Percentiles rank a stretch among this genome's conserved stretches.
Conservation (phyloP, 2,329 filamentous ascomycete genomes). For the Fonsecaea multimorphosa region DNA sequence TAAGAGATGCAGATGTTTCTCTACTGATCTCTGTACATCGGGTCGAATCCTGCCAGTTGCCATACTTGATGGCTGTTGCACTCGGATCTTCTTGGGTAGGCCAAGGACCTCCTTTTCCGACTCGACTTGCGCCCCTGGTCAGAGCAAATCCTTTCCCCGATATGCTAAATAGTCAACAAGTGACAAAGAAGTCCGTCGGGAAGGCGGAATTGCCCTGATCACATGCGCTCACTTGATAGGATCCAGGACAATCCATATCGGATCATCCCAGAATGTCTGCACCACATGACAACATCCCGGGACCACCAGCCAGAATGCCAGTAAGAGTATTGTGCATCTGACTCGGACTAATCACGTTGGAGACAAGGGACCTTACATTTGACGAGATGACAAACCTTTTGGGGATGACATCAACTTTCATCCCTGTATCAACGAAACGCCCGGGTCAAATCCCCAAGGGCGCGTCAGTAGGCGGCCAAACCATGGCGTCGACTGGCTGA, state of each 20-base stretch:
- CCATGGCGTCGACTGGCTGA: background rate
- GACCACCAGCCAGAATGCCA: too few species aligned
- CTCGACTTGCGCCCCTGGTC: too few species aligned
- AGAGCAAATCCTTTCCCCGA: too few species aligned
- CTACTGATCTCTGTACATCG: background rate
- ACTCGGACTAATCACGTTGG: background rate
- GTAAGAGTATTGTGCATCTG: background rate
- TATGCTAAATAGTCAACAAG: too few species aligned
- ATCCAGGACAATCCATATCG: background rate
- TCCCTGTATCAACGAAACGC: background rate
- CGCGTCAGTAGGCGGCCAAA: too few species aligned
- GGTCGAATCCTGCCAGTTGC: too few species aligned
- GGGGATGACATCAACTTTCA: background rate
- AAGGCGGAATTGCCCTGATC: background rate
- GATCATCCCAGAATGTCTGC: background rate
- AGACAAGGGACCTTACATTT: background rate
- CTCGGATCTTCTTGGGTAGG: too few species aligned
- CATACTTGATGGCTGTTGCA: too few species aligned
- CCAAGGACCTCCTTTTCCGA: too few species aligned
- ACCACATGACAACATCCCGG: too few species aligned
- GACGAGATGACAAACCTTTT: background rate
- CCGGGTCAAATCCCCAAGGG: too few species aligned
- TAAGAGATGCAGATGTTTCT: slow-evolving; percentile 8
- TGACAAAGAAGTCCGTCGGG: background rate
- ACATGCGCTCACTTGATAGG: background rate